Evolutionary conservation across 106 monocot genomes (phyloP).

Genomic region (Dendrobium chrysotoxum): DNA sequence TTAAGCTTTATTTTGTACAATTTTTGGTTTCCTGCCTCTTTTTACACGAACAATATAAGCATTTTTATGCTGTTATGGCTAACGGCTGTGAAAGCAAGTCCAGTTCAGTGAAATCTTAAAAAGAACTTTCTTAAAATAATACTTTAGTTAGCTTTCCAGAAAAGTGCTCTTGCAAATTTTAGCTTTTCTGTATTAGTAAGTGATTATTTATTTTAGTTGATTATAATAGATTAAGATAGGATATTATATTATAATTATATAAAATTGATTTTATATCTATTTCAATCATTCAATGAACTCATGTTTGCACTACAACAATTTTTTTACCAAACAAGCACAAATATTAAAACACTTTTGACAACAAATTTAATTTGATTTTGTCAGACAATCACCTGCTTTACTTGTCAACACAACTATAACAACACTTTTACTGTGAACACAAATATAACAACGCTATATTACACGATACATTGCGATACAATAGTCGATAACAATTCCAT

Average conservation of each 20-base stretch:
- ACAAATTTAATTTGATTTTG: background rate
- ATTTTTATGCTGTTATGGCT: too few species aligned
- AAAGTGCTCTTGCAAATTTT: too few species aligned
- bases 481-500: background rate
- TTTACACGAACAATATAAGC: too few species aligned
- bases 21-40: too few species aligned
- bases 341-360: background rate
- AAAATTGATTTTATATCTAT: background rate
- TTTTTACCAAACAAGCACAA: background rate
- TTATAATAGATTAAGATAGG: background rate
- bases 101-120: too few species aligned
- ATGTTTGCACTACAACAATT: background rate
- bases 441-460: background rate
- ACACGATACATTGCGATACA: background rate
- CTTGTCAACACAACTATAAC: background rate
- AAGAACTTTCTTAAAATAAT: too few species aligned
- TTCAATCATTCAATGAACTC: background rate
- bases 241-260: background rate
- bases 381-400: background rate
- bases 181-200: background rate
- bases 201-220: background rate
- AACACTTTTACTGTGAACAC: background rate
- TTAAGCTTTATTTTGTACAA: too few species aligned
- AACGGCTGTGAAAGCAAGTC: too few species aligned
- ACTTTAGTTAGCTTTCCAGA: too few species aligned